A percentile compares a stretch with the other conserved stretches of the same genome.
These are phyloP conservation scores for Plasmodium gaboni DNA, from an alignment of 169 alveolate genomes.

Conservation along the genomic window DNA sequence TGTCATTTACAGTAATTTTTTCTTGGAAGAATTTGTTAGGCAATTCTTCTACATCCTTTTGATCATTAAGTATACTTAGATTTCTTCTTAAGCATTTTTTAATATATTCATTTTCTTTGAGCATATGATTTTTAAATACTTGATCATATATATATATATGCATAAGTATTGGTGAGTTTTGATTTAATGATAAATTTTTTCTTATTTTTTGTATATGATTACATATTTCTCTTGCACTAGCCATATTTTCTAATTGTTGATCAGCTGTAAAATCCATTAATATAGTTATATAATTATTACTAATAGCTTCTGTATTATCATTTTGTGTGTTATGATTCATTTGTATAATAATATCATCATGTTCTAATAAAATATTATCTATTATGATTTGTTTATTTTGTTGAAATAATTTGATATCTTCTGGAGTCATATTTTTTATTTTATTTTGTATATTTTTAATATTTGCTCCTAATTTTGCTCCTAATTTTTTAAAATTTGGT, in stretches of 20 bases:
- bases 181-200: conserved; percentile 74
- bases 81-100: conserved; percentile 37
- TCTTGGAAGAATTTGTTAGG: conserved; percentile 30
- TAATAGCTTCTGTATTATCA: conserved; percentile 79
- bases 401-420: conserved; percentile 48
- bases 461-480: conserved; percentile 89
- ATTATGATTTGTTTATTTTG: conserved; percentile 77
- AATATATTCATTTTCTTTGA: conserved; percentile 31
- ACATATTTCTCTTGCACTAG: conserved; percentile 85
- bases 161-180: conserved; percentile 47
- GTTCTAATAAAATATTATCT: conserved; percentile 84
- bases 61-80: conserved; percentile 5
- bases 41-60: not conserved
- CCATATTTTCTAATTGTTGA: conserved; percentile 81
- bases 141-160: conserved; percentile 21
- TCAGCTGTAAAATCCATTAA: conserved; percentile 85
- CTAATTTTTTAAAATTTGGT: conserved; percentile 91
- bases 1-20: conserved; percentile 3
- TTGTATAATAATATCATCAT: conserved; percentile 83
- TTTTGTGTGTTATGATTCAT: conserved; percentile 81
- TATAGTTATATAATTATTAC: conserved; percentile 81
- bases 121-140: conserved; percentile 12
- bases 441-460: conserved; percentile 85
- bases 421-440: conserved; percentile 82
- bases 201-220: conserved; percentile 88